Evolutionary conservation across 768 basidiomycete species (phyloP), one percentile per base, ranked within the genome.

Genomic region (Pulveroboletus sp.): DNA sequence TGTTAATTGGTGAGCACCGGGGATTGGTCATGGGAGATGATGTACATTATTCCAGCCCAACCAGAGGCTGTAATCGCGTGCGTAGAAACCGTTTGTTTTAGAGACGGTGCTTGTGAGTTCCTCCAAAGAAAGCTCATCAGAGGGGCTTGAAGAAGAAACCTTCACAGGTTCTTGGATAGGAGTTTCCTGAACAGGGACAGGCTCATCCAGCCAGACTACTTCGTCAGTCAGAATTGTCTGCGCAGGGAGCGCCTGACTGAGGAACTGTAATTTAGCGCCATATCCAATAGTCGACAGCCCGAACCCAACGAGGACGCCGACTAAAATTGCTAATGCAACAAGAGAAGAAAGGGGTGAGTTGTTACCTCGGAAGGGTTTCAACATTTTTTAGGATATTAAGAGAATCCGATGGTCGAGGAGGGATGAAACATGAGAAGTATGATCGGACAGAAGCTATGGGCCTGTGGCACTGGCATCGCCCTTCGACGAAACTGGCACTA

Each of bases 1-100:
- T 75, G 31, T 6, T 14, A 19, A 16, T 2, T 17, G 17, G 6
- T 49, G 29, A 56, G 38, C 11, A 13, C 0, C 1, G 6, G n/a
- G 24, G 13, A 27, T 14, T 14, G 21, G 19, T 10, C 1, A 2
- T 13, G 5, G 32, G 1, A 42, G 11, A 17, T 17, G 7, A 49
- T 51, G 21, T 36, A 77, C 75, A 49, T 77, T 78, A 45, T 77
- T 77, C 73, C 73, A 78, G 13, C 75, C 77, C n/a, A 78, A 60
- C 53, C 74, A 75, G 7, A 76, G 61, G 51, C 72, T 75, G 51
- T 67, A 77, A 35, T 77, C 75, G 36, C 77, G 69, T 4, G 67
- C 69, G 49, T 72, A 76, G 50, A 69, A 78, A 3, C 75, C 75
- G 2, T 73, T 63, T 5, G 76, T 77, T 35, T 56, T 61, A 12